phyloP scores from a whole-genome alignment of 371 early-diverging fungal genomes.

The Mucor circinelloides region DNA sequence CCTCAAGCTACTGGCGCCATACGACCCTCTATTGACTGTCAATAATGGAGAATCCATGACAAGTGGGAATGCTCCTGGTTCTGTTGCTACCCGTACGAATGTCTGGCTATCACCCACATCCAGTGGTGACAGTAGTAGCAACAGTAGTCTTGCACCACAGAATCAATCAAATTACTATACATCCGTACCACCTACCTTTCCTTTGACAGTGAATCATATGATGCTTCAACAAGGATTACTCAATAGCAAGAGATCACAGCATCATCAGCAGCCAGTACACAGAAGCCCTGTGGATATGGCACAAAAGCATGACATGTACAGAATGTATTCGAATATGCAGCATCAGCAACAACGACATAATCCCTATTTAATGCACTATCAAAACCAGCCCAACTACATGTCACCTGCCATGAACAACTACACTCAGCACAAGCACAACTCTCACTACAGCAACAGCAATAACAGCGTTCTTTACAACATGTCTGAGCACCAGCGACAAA shows the following conservation, averaged over 20 bases:
- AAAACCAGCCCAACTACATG: neutral
- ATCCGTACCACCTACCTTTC: neutral
- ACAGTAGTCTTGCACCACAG: neutral
- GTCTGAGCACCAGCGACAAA: neutral
- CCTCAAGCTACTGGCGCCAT: constrained; percentile 12
- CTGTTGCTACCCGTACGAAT: neutral
- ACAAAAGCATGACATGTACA: constrained; percentile 11
- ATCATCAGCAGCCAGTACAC: neutral
- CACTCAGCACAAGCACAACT: neutral
- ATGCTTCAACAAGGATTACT: neutral
- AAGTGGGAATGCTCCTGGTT: neutral
- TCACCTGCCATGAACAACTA: neutral
- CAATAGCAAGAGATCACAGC: neutral
- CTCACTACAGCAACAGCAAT: neutral
- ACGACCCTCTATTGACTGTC: constrained; percentile 8
- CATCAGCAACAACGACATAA: neutral
- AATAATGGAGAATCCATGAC: neutral
- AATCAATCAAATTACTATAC: neutral
- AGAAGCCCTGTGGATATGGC: neutral
- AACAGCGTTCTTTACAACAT: neutral
- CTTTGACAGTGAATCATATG: neutral
- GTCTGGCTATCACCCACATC: neutral
- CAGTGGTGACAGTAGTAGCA: neutral
- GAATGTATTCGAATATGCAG: constrained; percentile 2
- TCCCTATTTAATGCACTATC: neutral